phyloP scores from a whole-genome alignment of 176 grass and related monocot species.

The Hyparrhenia diplandra region DNA sequence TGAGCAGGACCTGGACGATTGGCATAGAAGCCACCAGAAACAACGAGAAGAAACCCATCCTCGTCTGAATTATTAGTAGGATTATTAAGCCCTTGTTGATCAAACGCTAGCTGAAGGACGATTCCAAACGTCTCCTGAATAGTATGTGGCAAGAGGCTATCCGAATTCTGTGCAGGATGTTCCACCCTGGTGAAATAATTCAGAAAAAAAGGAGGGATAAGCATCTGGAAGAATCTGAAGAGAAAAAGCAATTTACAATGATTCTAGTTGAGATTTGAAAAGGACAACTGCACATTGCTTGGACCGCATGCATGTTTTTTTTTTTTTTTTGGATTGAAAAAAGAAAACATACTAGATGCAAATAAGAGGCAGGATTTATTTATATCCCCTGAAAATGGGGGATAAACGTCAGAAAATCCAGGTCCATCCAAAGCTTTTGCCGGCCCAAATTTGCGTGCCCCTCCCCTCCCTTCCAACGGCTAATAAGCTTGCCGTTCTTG shows the following conservation, averaged over 20 bases:
- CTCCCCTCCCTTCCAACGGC: too few relatives aligned
- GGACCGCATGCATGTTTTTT: background rate
- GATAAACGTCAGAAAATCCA: background rate
- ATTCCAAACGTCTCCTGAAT: background rate
- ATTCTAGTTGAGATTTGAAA: background rate
- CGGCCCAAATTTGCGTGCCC: background rate
- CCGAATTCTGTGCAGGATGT: background rate
- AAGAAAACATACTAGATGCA: background rate
- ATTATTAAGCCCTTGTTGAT: background rate
- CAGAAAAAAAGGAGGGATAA: background rate
- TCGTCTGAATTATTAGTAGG: slow-evolving; percentile 1
- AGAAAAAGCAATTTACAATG: background rate
- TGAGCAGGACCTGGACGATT: slow-evolving; percentile 73
- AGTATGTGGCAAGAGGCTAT: background rate
- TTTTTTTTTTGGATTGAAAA: background rate
- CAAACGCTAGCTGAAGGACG: background rate
- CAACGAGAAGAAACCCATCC: slow-evolving; percentile 66
- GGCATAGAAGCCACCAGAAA: slow-evolving; percentile 78
- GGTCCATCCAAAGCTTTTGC: background rate
- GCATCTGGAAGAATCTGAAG: background rate
- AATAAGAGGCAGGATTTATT: background rate
- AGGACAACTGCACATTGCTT: background rate
- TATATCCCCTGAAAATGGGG: background rate
- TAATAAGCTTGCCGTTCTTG: background rate
- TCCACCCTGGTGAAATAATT: background rate